These are phyloP conservation scores for Cryphonectria radicalis DNA, from an alignment of 2,329 filamentous ascomycete genomes.

Conservation along the genomic window DNA sequence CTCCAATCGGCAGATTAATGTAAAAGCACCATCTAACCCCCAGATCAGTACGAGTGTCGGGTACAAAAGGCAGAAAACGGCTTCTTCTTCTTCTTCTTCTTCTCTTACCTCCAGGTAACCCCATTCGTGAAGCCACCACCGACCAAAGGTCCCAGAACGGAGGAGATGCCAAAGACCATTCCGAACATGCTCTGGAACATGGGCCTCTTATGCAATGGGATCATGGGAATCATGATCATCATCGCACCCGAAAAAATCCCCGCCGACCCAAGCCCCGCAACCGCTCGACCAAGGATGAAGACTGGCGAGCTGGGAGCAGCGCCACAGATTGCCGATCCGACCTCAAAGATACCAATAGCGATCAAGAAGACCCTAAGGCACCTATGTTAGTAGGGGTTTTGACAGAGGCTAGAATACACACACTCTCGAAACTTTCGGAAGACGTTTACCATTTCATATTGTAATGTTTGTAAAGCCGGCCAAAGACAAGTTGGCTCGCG, in stretches of 20 bases:
- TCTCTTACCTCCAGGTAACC: conserved; percentile 50
- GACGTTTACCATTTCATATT: conserved; percentile 49
- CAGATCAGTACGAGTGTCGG: neutral
- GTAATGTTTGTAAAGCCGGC: conserved; percentile 59
- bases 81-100: too few species aligned
- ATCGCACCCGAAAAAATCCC: conserved; percentile 63
- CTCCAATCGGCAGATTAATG: conserved; percentile 62
- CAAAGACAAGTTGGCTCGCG: conserved; percentile 58
- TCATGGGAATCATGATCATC: conserved; percentile 60
- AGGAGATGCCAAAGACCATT: conserved; percentile 58
- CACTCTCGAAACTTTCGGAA: neutral
- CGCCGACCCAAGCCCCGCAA: conserved; percentile 60
- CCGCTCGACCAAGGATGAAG: conserved; percentile 61
- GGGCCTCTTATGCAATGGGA: conserved; percentile 63
- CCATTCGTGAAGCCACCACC: conserved; percentile 57
- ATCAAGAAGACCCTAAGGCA: conserved; percentile 47
- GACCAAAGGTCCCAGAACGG: conserved; percentile 57
- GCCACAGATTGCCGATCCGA: conserved; percentile 59
- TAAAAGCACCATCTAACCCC: conserved; percentile 58
- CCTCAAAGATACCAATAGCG: conserved; percentile 56
- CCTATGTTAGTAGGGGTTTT: conserved; percentile 1
- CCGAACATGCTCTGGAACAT: conserved; percentile 62
- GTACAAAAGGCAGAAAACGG: neutral
- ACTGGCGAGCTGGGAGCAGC: conserved; percentile 56
- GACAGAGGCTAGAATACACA: too few species aligned